Percentiles rank a stretch among this genome's conserved stretches.
Evolutionary conservation across 2,329 filamentous ascomycete genomes (phyloP).

Genomic region (Fonsecaea erecta): DNA sequence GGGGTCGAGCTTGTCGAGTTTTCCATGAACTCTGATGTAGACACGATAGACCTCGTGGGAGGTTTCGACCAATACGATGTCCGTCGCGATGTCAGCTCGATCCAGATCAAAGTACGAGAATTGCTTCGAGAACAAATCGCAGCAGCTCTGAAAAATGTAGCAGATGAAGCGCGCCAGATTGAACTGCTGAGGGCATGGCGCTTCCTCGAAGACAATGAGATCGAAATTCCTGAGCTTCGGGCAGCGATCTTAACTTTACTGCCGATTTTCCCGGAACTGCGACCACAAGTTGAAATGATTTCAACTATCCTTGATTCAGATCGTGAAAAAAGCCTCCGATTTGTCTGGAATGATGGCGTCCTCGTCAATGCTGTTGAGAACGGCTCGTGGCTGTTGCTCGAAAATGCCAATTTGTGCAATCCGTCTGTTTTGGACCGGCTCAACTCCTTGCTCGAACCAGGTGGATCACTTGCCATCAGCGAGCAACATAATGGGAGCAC

Average conservation of each 20-base stretch:
- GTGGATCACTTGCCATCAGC: slow-evolving; percentile 86
- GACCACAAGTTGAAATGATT: slow-evolving; percentile 4
- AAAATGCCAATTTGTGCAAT: slow-evolving; percentile 96
- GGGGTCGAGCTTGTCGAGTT: slow-evolving; percentile 81
- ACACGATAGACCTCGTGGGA: slow-evolving; percentile 95
- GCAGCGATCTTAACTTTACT: background rate
- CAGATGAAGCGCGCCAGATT: background rate
- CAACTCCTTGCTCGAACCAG: slow-evolving; percentile 90
- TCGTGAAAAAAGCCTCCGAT: slow-evolving; percentile 46
- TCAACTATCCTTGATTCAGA: background rate
- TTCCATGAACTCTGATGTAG: slow-evolving; percentile 90
- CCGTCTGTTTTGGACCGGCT: slow-evolving; percentile 91
- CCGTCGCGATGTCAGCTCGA: slow-evolving; percentile 69
- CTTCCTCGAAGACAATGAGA: slow-evolving; percentile 3
- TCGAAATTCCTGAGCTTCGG: slow-evolving; percentile 5
- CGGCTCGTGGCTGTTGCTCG: slow-evolving; percentile 90
- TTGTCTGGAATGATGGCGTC: slow-evolving; percentile 95
- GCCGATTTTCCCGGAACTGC: slow-evolving; percentile 9
- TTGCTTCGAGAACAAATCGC: slow-evolving; percentile 51
- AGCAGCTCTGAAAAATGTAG: slow-evolving; percentile 37
- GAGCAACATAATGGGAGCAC: slow-evolving; percentile 87
- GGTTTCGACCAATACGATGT: slow-evolving; percentile 95
- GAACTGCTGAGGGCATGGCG: slow-evolving; percentile 19
- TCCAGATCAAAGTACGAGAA: slow-evolving; percentile 58
- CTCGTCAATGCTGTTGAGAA: slow-evolving; percentile 84